phyloP scores from a whole-genome alignment of 2,329 filamentous ascomycete species.

The Exophiala xenobiotica region DNA sequence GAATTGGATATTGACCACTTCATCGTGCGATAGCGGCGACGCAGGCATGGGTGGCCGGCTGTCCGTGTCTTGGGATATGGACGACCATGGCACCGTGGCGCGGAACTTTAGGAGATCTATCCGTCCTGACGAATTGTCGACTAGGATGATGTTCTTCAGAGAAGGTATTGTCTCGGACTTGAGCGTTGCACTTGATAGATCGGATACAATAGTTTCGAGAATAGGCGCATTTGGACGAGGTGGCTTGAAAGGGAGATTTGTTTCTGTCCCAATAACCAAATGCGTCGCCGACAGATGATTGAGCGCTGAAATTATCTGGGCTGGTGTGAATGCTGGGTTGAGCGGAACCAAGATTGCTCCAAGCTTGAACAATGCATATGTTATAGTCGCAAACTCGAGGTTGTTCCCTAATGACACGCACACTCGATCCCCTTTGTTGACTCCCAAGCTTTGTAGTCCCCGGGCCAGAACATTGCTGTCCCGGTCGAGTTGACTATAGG shows the following conservation, averaged over 20 bases:
- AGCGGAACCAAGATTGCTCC: slow-evolving; percentile 92
- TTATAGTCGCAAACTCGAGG: slow-evolving; percentile 74
- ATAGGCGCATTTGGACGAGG: slow-evolving; percentile 61
- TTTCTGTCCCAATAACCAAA: slow-evolving; percentile 82
- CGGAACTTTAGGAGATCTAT: slow-evolving; percentile 47
- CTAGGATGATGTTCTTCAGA: slow-evolving; percentile 68
- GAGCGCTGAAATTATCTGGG: slow-evolving; percentile 76
- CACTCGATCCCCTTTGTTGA: slow-evolving; percentile 61
- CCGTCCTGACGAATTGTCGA: slow-evolving; percentile 70
- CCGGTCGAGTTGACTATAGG: slow-evolving; percentile 72
- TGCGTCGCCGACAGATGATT: slow-evolving; percentile 70
- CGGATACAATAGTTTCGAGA: slow-evolving; percentile 54
- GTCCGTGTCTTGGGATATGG: slow-evolving; percentile 45
- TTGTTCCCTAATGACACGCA: slow-evolving; percentile 85
- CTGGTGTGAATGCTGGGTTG: slow-evolving; percentile 82
- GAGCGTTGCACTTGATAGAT: slow-evolving; percentile 45
- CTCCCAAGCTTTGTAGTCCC: slow-evolving; percentile 29
- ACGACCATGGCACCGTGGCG: slow-evolving; percentile 49
- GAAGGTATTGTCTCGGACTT: slow-evolving; percentile 64
- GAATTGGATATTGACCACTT: slow-evolving; percentile 93
- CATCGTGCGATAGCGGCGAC: slow-evolving; percentile 43
- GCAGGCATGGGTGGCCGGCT: slow-evolving; percentile 45
- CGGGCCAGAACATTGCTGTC: slow-evolving; percentile 30
- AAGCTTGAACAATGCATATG: slow-evolving; percentile 86
- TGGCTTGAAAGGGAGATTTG: slow-evolving; percentile 69